These are phyloP conservation scores for Groenewaldozyma salmanticensis DNA, from an alignment of 805 yeast genomes.

Conservation along the genomic window DNA sequence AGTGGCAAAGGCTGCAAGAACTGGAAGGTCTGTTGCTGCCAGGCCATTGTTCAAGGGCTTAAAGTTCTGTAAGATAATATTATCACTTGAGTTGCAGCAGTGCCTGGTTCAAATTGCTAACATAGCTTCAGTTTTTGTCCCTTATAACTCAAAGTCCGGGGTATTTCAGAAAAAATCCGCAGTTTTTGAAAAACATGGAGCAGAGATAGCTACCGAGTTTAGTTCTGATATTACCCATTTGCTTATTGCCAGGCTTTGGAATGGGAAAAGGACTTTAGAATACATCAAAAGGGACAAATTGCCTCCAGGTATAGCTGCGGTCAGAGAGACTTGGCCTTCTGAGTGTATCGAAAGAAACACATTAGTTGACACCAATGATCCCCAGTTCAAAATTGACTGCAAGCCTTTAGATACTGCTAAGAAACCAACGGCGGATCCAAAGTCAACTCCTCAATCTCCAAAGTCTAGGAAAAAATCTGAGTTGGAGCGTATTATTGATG, in stretches of 20 bases:
- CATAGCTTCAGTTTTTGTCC: slow-evolving; percentile 7
- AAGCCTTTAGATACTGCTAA: background rate
- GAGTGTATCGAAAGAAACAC: slow-evolving; percentile 21
- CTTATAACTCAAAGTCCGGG: slow-evolving; percentile 8
- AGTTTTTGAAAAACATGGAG: slow-evolving; percentile 19
- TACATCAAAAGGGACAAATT: slow-evolving; percentile 3
- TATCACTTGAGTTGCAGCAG: background rate
- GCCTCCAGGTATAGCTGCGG: slow-evolving; percentile 6
- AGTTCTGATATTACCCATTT: slow-evolving; percentile 19
- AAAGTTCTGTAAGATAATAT: slow-evolving; percentile 9
- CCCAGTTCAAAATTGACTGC: slow-evolving; percentile 4
- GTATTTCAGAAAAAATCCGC: slow-evolving; percentile 6
- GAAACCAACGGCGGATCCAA: background rate
- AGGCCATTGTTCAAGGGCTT: slow-evolving; percentile 7
- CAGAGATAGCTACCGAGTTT: slow-evolving; percentile 10
- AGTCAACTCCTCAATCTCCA: background rate
- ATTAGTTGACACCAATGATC: slow-evolving; percentile 9
- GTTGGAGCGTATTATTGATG: background rate
- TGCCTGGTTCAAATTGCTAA: background rate
- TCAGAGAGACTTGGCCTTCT: slow-evolving; percentile 24
- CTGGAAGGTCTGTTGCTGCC: background rate
- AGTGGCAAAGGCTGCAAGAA: background rate
- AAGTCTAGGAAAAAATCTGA: no score
- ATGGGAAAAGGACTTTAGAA: background rate
- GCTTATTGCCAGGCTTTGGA: slow-evolving; percentile 15